Evolutionary conservation across 805 yeast species (phyloP).

Genomic region (Ogataea haglerorum): DNA sequence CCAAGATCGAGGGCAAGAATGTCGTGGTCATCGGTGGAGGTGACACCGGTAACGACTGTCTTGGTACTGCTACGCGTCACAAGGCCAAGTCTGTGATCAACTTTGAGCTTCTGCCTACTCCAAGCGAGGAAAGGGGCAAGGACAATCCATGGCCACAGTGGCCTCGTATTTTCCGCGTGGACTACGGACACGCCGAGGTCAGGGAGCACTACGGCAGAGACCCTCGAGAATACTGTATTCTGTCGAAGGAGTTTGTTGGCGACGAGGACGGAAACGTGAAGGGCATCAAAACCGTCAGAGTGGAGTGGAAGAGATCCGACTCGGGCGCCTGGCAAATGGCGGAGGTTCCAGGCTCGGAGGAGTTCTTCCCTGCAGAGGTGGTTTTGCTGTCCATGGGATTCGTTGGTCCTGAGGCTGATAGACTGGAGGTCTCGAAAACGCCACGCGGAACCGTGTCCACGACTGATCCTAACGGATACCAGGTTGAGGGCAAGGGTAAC

Average conservation of each 20-base stretch:
- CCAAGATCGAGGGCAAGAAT: conserved; percentile 73
- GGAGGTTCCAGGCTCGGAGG: conserved; percentile 93
- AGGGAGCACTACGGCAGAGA: conserved; percentile 93
- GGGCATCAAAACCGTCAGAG: conserved; percentile 94
- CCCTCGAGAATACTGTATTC: conserved; percentile 94
- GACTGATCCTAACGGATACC: conserved; percentile 58
- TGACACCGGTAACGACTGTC: conserved; percentile 98
- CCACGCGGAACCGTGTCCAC: conserved; percentile 83
- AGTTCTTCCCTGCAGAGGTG: conserved; percentile 90
- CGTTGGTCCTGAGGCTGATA: conserved; percentile 89
- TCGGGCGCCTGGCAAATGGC: conserved; percentile 99
- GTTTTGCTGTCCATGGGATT: conserved; percentile 96
- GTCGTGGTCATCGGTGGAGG: conserved; percentile 99
- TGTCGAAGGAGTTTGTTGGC: conserved; percentile 93
- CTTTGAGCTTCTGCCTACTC: conserved; percentile 92
- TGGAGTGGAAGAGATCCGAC: conserved; percentile 95
- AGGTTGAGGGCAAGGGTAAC: conserved; percentile 59
- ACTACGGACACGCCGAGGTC: conserved; percentile 96
- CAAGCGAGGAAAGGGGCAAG: conserved; percentile 78
- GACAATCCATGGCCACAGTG: conserved; percentile 99
- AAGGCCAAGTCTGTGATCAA: conserved; percentile 93
- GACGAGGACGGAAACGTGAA: conserved; percentile 93
- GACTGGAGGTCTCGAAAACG: conserved; percentile 63
- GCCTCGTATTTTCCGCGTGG: conserved; percentile 97
- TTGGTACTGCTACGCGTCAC: conserved; percentile 95